phyloP scores from a whole-genome alignment of 345 rosid genomes.

The Balakata baccata region DNA sequence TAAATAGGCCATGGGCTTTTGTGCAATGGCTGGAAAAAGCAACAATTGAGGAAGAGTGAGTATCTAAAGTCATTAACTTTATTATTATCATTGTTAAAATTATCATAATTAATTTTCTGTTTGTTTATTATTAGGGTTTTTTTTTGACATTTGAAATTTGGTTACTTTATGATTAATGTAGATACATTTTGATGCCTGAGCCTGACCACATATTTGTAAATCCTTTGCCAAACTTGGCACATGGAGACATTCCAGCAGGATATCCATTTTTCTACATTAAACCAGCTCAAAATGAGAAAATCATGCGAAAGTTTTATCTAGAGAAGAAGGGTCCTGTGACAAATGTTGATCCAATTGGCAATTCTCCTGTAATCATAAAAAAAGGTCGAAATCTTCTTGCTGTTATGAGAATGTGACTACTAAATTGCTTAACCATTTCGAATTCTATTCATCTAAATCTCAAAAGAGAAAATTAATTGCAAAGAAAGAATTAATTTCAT shows the following conservation, averaged over 20 bases:
- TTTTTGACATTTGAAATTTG: constrained; percentile 20
- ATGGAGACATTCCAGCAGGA: constrained; percentile 67
- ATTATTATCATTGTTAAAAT: too few relatives aligned
- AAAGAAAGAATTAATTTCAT: background rate
- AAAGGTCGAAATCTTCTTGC: constrained; percentile 41
- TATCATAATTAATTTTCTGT: background rate
- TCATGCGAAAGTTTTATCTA: constrained; percentile 67
- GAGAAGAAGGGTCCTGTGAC: constrained; percentile 63
- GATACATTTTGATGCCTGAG: constrained; percentile 89
- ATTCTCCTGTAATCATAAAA: constrained; percentile 71
- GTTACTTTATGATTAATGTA: constrained; percentile 38
- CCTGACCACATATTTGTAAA: constrained; percentile 83
- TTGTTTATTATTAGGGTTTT: background rate
- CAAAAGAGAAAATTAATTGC: background rate
- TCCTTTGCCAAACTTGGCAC: constrained; percentile 81
- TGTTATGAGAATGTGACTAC: background rate
- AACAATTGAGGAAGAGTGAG: constrained; percentile 89
- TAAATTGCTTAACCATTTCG: background rate
- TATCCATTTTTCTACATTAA: constrained; percentile 90
- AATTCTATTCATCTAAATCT: background rate
- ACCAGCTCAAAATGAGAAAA: constrained; percentile 45
- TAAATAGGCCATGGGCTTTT: constrained; percentile 98
- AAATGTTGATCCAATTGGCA: constrained; percentile 67
- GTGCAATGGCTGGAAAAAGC: constrained; percentile 96
- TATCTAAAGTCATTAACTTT: constrained; percentile 4